Base-by-base conservation (phyloP, 2,329 filamentous ascomycete species). In the Hypoxylon sp. region DNA sequence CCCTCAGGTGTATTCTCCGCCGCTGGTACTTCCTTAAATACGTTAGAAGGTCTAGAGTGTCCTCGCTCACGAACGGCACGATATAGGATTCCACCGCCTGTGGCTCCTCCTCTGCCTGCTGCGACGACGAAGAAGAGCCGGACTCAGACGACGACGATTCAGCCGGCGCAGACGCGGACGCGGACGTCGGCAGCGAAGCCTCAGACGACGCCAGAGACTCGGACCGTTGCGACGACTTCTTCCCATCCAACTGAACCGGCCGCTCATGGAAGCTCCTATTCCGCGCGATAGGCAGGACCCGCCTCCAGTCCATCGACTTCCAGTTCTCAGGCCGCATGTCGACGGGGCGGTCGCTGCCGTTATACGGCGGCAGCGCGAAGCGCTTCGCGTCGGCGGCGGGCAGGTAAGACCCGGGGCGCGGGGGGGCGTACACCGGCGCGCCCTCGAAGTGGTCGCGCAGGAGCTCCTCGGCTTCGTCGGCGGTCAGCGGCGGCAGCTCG, bases 311-410 rank as follows among this genome's bases (percentile, higher is more conserved):
- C 31, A 56, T 41, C 0, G 8, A 29, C 41, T 51, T 27, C 47
- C 54, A 61, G 5, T 63, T 43, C 8, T 52, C 20, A 1, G 52
- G 41, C 3, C 63, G 54, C 9, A 58, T 15, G 0, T 8, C 40
- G 0, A 40, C 3, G 0, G 63, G 55, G 1, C 63, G 11, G 17
- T 65, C 60, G 10, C 4, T 41, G 5, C 66, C 63, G 27, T 65
- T 63, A 23, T 60, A 65, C 7, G 62, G 48, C 18, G 67, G 69
- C 10, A 70, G 54, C 3, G 46, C 62, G 24, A 52, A 43, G 15
- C 23, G 26, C 4, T 40, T 20, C 4, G 11, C 26, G 1, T 62
- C 58, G 2, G 8, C 35, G 13, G 49, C 37, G 45, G 37, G 17
- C 11, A 58, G 3, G 10, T 57, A 64, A n/a, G n/a, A n/a, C n/a